A percentile compares a stretch with the other conserved stretches of the same genome.
Evolutionary conservation across 1,139 yeast genomes (phyloP).

Genomic region (Yamadazyma friedrichii): DNA sequence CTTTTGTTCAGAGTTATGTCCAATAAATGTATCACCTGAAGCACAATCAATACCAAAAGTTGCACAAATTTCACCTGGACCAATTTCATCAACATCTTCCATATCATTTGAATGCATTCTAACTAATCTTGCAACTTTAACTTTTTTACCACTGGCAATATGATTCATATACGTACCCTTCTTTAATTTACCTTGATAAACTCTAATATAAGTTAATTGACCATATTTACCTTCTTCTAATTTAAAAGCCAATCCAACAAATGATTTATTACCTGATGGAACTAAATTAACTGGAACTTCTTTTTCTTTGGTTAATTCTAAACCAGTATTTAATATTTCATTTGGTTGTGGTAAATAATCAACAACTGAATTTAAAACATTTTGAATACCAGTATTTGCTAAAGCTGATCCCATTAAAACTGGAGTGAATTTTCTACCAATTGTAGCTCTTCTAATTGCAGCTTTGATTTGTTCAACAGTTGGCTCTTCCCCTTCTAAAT

Average conservation of each 20-base stretch:
- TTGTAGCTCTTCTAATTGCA: conserved; percentile 95
- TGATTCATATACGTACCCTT: conserved; percentile 90
- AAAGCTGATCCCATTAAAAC: conserved; percentile 98
- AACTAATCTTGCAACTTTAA: conserved; percentile 91
- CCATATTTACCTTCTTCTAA: conserved; percentile 98
- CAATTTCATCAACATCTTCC: conserved; percentile 96
- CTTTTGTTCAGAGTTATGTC: conserved; percentile 63
- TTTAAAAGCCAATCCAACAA: conserved; percentile 96
- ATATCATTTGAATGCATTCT: conserved; percentile 99
- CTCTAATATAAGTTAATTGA: conserved; percentile 93
- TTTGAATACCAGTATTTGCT: conserved; percentile 93
- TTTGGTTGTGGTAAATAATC: conserved; percentile 95
- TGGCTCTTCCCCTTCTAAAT: conserved; percentile 87
- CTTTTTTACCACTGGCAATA: conserved; percentile 88
- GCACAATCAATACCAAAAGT: conserved; percentile 99
- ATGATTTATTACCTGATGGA: conserved; percentile 75
- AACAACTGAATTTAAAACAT: conserved; percentile 93
- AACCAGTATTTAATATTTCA: conserved; percentile 85
- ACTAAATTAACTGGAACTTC: conserved; percentile 67
- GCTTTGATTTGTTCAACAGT: conserved; percentile 74
- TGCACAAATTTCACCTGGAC: conserved; percentile 99
- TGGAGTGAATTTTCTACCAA: conserved; percentile 95
- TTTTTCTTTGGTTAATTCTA: conserved; percentile 59
- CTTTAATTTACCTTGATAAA: conserved; percentile 91
- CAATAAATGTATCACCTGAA: conserved; percentile 96